Evolutionary conservation across 192 early-diverging fungal species (phyloP).

Genomic region (Diversispora epigaea): DNA sequence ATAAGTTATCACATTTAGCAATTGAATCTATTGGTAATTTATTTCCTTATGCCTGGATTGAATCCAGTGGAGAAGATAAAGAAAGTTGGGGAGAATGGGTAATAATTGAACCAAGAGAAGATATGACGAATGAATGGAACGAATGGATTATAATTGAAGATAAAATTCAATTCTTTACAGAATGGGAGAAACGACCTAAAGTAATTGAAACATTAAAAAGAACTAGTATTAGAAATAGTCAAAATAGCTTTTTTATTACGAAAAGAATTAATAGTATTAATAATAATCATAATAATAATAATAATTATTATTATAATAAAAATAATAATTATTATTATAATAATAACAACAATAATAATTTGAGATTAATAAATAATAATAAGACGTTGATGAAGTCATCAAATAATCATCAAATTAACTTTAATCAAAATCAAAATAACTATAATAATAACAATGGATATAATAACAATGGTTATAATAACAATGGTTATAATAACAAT

Average conservation of each 20-base stretch:
- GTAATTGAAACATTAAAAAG: not conserved
- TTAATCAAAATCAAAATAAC: not conserved
- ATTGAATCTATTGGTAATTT: conserved; percentile 27
- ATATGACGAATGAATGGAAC: not conserved
- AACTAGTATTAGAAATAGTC: not conserved
- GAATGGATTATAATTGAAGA: conserved; percentile 34
- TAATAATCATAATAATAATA: not conserved
- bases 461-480: too few species aligned
- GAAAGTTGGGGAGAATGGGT: conserved; percentile 30
- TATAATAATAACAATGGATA: not conserved
- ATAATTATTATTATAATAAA: not conserved
- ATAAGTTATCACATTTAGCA: conserved; percentile 6
- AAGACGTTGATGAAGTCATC: not conserved
- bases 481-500: too few species aligned
- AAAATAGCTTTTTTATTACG: not conserved
- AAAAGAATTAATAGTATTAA: not conserved
- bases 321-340: not conserved
- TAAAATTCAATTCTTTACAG: not conserved
- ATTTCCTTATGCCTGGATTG: conserved; percentile 32
- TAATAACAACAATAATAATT: not conserved
- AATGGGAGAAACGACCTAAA: not conserved
- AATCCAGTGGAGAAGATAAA: not conserved
- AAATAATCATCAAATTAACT: not conserved
- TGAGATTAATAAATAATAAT: not conserved
- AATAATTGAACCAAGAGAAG: conserved; percentile 20